Evolutionary conservation across 495 filamentous ascomycete genomes (phyloP).

Genomic region (Bombardia bombarda): DNA sequence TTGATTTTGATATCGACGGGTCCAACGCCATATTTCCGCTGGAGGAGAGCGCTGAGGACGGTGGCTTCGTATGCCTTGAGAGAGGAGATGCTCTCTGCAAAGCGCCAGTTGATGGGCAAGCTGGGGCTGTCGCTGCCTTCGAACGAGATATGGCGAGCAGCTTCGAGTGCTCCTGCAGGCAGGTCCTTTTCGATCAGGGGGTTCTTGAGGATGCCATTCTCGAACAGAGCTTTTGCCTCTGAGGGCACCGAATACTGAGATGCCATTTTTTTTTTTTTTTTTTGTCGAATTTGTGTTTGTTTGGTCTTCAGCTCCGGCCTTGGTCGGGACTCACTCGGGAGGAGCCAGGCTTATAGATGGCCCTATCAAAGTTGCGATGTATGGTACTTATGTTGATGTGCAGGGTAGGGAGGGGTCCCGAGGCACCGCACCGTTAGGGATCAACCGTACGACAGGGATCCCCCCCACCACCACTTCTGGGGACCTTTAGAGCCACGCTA

Average conservation of each 20-base stretch:
- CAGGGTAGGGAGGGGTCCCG: too few relatives aligned
- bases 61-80: conserved; percentile 23
- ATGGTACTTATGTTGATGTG: too few relatives aligned
- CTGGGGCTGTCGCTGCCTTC: conserved; percentile 11
- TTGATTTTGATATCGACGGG: conserved; percentile 18
- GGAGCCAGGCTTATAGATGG: too few relatives aligned
- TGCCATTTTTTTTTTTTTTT: too few relatives aligned
- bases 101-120: conserved; percentile 27
- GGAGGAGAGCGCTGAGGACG: conserved; percentile 18
- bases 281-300: too few relatives aligned
- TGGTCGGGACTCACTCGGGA: too few relatives aligned
- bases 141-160: conserved; percentile 6
- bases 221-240: conserved; percentile 13
- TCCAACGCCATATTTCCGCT: conserved; percentile 18
- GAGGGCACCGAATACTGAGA: conserved; percentile 16
- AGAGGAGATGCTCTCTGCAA: conserved; percentile 22
- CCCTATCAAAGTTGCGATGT: too few relatives aligned
- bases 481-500: too few relatives aligned
- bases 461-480: too few relatives aligned
- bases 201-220: conserved; percentile 18
- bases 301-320: too few relatives aligned
- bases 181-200: conserved; percentile 9
- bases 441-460: too few relatives aligned
- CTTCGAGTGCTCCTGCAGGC: conserved; percentile 1
- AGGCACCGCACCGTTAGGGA: too few relatives aligned